Evolutionary conservation across 371 early-diverging fungal genomes (phyloP), one percentile per base, ranked within the genome.

Genomic region (Syncephalastrum monosporum): DNA sequence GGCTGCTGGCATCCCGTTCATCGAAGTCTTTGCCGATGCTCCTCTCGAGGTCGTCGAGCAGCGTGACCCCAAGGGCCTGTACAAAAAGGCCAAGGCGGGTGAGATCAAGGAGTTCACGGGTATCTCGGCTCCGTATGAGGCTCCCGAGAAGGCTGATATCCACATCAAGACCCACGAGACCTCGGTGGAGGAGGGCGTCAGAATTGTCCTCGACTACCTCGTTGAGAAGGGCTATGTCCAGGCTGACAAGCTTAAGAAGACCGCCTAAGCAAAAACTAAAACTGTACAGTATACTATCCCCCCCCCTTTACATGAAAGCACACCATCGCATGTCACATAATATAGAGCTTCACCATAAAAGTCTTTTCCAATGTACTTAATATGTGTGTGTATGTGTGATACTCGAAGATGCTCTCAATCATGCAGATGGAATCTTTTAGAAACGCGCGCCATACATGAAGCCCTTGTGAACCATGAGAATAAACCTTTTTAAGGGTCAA

Each of bases 91-190:
- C 19, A 87, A 91, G 68, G 88, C 88, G 33, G 96, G 95, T 19
- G 86, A 90, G 69, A 94, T 96, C 69, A 94, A 94, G 72, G 88
- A 93, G 64, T 96, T 95, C 72, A 95, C 96, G 10, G 96, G 95
- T 46, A 92, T 95, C 72, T 88, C 90, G 49, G 91, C 92, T 21
- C 95, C 95, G 17, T 95, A 96, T 65, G 96, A 96, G 74, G 88
- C 85, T 5, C 96, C 96, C 5, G 69, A 71, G 54, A 72, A 71
- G 14, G 89, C 96, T 3, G 96, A 96, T 70, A 75, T 96, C 47
- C 93, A 92, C 64, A 79, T 95, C 68, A 80, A 82, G 59, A 93
- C 91, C 13, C 84, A 93, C 59, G 66, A 84, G 74, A 67, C 81
- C 25, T 59, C 86, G 12, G 82, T 96, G n/a, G 89, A 85, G 61